Evolutionary conservation across 805 yeast genomes (phyloP).

Genomic region (Ogataea parapolymorpha): DNA sequence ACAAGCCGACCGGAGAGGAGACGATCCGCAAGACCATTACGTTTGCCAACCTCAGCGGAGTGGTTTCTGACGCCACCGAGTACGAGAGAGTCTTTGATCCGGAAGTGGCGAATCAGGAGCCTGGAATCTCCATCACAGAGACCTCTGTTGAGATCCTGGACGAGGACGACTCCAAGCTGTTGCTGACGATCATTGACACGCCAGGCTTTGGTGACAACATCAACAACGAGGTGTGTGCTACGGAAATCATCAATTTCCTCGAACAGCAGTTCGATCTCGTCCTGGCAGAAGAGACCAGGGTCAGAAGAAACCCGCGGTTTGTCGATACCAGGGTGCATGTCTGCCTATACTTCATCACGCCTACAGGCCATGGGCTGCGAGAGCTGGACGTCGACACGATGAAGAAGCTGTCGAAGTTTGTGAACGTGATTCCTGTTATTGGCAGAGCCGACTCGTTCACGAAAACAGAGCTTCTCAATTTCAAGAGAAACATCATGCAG

Average conservation of each 20-base stretch:
- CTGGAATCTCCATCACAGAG: conserved; percentile 74
- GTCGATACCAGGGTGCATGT: conserved; percentile 76
- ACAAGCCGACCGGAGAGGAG: conserved; percentile 24
- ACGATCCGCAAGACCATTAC: conserved; percentile 47
- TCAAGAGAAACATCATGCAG: conserved; percentile 55
- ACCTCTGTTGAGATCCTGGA: conserved; percentile 59
- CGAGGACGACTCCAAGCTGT: conserved; percentile 55
- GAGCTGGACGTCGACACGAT: conserved; percentile 71
- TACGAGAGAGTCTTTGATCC: conserved; percentile 64
- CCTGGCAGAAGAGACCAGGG: conserved; percentile 82
- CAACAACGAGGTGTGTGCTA: conserved; percentile 59
- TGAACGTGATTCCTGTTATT: conserved; percentile 69
- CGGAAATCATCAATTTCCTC: conserved; percentile 61
- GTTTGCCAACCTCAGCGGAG: conserved; percentile 57
- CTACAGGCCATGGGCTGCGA: conserved; percentile 74
- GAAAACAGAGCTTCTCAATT: conserved; percentile 49
- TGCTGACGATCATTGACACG: conserved; percentile 54
- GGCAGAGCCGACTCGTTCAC: conserved; percentile 74
- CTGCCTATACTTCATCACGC: conserved; percentile 67
- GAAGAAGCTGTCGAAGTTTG: conserved; percentile 68
- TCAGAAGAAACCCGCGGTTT: conserved; percentile 79
- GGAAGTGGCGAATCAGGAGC: conserved; percentile 54
- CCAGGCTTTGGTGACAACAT: conserved; percentile 63
- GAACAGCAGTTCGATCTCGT: conserved; percentile 78
- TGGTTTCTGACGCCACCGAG: conserved; percentile 51